A percentile compares a stretch with the other conserved stretches of the same genome.
These are phyloP conservation scores for Chiua virens DNA, from an alignment of 768 basidiomycete species.

Conservation along the genomic window DNA sequence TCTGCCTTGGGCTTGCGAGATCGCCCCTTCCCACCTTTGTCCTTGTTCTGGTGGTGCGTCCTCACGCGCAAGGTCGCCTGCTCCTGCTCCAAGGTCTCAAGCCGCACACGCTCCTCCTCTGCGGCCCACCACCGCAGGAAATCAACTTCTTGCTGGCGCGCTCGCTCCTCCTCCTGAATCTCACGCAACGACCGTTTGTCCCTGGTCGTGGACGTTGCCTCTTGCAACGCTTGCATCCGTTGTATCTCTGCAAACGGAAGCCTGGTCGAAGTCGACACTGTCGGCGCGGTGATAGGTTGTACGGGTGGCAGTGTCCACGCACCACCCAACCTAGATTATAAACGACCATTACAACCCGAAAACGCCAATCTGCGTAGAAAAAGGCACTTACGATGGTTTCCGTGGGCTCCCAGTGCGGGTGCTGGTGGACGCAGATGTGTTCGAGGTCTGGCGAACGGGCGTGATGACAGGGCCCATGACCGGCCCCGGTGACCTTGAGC, in stretches of 20 bases:
- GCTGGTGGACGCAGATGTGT: constrained; percentile 26
- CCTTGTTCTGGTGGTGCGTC: background rate
- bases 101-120: constrained; percentile 71
- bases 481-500: constrained; percentile 28
- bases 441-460: constrained; percentile 49
- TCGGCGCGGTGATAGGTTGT: constrained; percentile 42
- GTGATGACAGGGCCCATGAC: constrained; percentile 62
- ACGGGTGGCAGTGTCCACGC: constrained; percentile 67
- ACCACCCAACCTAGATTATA: constrained; percentile 29
- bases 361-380: background rate
- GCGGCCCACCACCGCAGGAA: constrained; percentile 89
- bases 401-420: constrained; percentile 26
- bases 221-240: constrained; percentile 65
- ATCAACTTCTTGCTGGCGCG: constrained; percentile 65
- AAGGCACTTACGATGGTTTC: constrained; percentile 49
- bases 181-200: constrained; percentile 69
- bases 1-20: constrained; percentile 11
- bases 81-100: constrained; percentile 38
- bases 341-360: background rate
- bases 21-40: constrained; percentile 1
- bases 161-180: constrained; percentile 84
- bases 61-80: background rate
- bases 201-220: constrained; percentile 34
- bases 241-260: constrained; percentile 87
- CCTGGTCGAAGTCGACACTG: constrained; percentile 18